Evolutionary conservation across 345 rosid genomes (phyloP), one percentile per base, ranked within the genome.

Genomic region (Populus ilicifolia): DNA sequence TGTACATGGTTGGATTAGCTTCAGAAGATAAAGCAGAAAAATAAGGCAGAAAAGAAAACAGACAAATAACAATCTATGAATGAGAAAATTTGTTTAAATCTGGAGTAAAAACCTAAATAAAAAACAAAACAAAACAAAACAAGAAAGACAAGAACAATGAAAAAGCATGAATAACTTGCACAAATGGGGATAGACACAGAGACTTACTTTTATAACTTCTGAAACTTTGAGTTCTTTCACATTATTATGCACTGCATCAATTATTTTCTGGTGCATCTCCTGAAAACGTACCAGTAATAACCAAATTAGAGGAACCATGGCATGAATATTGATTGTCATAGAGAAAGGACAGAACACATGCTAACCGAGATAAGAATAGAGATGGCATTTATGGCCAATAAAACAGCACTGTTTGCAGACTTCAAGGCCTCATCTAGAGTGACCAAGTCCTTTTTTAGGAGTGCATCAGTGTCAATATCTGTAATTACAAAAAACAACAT

Each of bases 371-470:
- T 67, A 35, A 95, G 82, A 77, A 87, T 80, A 23, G 90, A 85
- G 70, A 90, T 79, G 25, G 94, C 86, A 82, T 89, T 87, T 74
- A 93, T 83, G 61, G 97, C 96, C 89, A 89, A 81, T 18, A 90
- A 85, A 81, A 91, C 98, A 76, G 98, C 97, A 84, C 76, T 88
- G 85, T 95, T 90, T 75, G 96, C 98, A 79, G 88, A 89, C 87
- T 83, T 91, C 81, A 95, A 79, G 74, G 98, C 99, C 86, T 91
- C 97, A 21, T 95, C 97, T 72, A 95, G 86, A 44, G 99, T 95
- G 72, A 93, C 95, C 82, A 87, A 63, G 74, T 93, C 98, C 78
- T 89, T 93, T 79, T 93, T 86, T 13, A 95, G 96, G 75, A 95
- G 87, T 70, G 83, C 80, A 80, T 95, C 93, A 13, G 93, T 86